Base-by-base conservation (phyloP, 1,284 basidiomycete species). In the Lentinula novae-zelandiae region DNA sequence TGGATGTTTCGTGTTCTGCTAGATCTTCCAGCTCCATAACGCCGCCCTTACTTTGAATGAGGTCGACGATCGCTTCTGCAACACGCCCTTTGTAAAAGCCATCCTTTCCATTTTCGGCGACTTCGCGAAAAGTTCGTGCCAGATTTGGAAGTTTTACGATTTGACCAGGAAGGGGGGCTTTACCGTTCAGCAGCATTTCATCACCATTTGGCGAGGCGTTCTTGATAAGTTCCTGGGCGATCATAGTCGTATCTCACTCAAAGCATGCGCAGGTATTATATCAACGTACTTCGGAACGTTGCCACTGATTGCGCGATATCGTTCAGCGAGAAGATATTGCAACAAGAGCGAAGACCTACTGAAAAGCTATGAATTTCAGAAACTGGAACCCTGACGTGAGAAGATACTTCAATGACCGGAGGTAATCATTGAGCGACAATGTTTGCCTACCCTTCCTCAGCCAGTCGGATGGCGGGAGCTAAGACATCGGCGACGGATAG, bases 81-180 rank as follows among this genome's bases (percentile, higher is more conserved):
- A 98, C 76, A 5, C 90, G 79, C 1, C 96, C 96, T 69, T 88
- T 92, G 77, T 98, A 98, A 73, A 95, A 98, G 0, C 95, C 96
- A 58, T 90, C 86, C 67, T 91, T 93, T 4, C 96, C 96, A 39
- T 93, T 76, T 61, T 85, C 82, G 0, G 86, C 93, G 6, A 98
- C 77, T 52, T 86, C 82, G 58, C 88, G 83, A 77, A 98, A 95
- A 0, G 94, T 96, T 67, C 82, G 76, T 0, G 91, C 96, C 6
- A 98, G 83, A 66, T 86, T 89, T 0, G 93, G 88, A 57, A 94
- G 80, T 61, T 79, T 83, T 75, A 92, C 84, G 66, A 95, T 82
- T 70, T 95, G 82, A 2, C 92, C 92, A 1, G 90, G 85, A 9
- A 83, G 80, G 0, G 94, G 93, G 0, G 93, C 91, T 66, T 82